These are phyloP conservation scores for Aspergillus udagawae DNA, from an alignment of 2,329 filamentous ascomycete species.

Conservation along the genomic window DNA sequence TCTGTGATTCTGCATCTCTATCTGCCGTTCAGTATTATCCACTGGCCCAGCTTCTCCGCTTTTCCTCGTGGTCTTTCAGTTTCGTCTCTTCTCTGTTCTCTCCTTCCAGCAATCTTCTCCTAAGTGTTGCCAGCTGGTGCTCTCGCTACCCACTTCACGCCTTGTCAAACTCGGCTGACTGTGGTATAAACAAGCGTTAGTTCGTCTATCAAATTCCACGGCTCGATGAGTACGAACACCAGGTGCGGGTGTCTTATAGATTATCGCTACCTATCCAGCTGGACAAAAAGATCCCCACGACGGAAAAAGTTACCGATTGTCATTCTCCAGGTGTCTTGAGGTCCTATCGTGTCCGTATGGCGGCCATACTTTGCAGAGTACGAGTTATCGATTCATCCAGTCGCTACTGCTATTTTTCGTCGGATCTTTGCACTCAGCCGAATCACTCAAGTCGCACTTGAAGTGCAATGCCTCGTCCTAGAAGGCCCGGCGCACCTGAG, in stretches of 20 bases:
- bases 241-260: constrained; percentile 32
- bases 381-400: constrained; percentile 15
- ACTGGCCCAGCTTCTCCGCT: constrained; percentile 3
- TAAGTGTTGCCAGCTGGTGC: not conserved
- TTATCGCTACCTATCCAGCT: constrained; percentile 34
- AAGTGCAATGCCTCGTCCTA: constrained; percentile 58
- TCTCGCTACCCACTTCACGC: constrained; percentile 1
- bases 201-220: constrained; percentile 19
- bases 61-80: not conserved
- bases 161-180: not conserved
- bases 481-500: constrained; percentile 59
- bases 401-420: constrained; percentile 12
- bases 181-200: constrained; percentile 1
- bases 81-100: not conserved
- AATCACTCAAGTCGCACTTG: constrained; percentile 9
- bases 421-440: constrained; percentile 12
- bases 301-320: constrained; percentile 20
- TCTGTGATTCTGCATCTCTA: constrained; percentile 1
- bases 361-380: constrained; percentile 17
- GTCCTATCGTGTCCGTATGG: constrained; percentile 21
- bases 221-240: constrained; percentile 34
- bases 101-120: not conserved
- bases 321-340: constrained; percentile 7
- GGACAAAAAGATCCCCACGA: constrained; percentile 27
- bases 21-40: not conserved